Evolutionary conservation across 805 yeast genomes (phyloP).

Genomic region (Metschnikowia dekortorum): DNA sequence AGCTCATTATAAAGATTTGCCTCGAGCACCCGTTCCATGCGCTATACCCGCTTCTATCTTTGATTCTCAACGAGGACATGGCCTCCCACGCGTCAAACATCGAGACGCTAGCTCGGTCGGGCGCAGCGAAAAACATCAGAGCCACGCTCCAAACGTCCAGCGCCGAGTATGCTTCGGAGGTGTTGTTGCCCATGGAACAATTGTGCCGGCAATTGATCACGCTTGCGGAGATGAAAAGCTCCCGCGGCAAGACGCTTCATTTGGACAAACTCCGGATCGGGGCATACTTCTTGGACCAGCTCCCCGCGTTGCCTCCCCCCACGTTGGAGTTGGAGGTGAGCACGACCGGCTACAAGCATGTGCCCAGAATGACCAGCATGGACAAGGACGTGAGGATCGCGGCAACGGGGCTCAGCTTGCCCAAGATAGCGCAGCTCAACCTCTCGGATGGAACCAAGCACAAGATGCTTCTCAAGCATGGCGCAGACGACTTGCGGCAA

Average conservation of each 20-base stretch:
- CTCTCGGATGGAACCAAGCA: slow-evolving; percentile 57
- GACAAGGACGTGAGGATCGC: slow-evolving; percentile 56
- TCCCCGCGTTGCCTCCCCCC: slow-evolving; percentile 66
- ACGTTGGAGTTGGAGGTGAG: slow-evolving; percentile 47
- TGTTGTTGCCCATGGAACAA: slow-evolving; percentile 43
- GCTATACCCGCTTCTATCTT: slow-evolving; percentile 56
- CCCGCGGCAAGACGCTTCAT: slow-evolving; percentile 28
- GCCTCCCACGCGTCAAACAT: slow-evolving; percentile 24
- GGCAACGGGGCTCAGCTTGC: slow-evolving; percentile 77
- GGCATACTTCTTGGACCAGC: slow-evolving; percentile 42
- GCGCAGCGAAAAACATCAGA: slow-evolving; percentile 48
- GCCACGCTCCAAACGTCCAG: slow-evolving; percentile 25
- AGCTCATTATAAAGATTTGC: slow-evolving; percentile 45
- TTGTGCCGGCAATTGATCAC: slow-evolving; percentile 49
- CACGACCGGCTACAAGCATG: slow-evolving; percentile 36
- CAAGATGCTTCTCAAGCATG: slow-evolving; percentile 70
- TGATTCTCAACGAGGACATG: slow-evolving; percentile 43
- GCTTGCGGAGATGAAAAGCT: slow-evolving; percentile 46
- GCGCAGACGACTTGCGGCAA: slow-evolving; percentile 89
- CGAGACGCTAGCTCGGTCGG: slow-evolving; percentile 44
- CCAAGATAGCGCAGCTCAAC: slow-evolving; percentile 63
- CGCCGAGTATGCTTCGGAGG: slow-evolving; percentile 20
- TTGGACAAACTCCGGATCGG: slow-evolving; percentile 39
- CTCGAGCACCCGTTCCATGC: slow-evolving; percentile 69
- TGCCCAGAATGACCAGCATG: slow-evolving; percentile 47